Conservation (phyloP, 2,329 filamentous ascomycete genomes). For the Trichoderma endophyticum region DNA sequence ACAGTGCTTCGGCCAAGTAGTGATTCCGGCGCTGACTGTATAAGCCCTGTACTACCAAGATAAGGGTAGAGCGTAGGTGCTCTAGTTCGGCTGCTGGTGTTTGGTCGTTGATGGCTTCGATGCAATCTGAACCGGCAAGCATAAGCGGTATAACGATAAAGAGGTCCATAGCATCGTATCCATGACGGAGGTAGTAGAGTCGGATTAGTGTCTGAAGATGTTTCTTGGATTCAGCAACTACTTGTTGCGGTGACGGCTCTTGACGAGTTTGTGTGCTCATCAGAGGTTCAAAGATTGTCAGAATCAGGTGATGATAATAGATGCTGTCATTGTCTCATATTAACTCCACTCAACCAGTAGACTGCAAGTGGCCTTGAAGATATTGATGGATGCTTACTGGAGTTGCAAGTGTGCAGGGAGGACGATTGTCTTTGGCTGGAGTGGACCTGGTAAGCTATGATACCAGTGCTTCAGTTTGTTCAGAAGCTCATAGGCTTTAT, state of each 20-base stretch:
- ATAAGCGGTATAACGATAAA: slow-evolving; percentile 33
- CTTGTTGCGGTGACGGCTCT: neutral
- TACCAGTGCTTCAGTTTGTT: neutral
- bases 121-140: slow-evolving; percentile 18
- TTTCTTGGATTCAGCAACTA: neutral
- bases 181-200: slow-evolving; percentile 26
- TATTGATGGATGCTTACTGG: neutral
- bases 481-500: neutral
- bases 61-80: neutral
- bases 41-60: slow-evolving; percentile 35
- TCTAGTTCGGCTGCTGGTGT: neutral
- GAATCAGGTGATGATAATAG: neutral
- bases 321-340: neutral
- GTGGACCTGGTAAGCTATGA: neutral
- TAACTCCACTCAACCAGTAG: neutral
- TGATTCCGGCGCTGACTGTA: slow-evolving; percentile 34
- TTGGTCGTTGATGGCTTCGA: neutral
- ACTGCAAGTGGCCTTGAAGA: neutral
- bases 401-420: neutral
- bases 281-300: neutral
- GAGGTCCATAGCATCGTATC: slow-evolving; percentile 23
- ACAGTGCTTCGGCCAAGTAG: slow-evolving; percentile 34
- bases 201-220: slow-evolving; percentile 22
- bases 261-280: neutral
- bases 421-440: neutral